These are phyloP conservation scores for Monosporozyma servazzii DNA, from an alignment of 805 yeast species.

Conservation along the genomic window DNA sequence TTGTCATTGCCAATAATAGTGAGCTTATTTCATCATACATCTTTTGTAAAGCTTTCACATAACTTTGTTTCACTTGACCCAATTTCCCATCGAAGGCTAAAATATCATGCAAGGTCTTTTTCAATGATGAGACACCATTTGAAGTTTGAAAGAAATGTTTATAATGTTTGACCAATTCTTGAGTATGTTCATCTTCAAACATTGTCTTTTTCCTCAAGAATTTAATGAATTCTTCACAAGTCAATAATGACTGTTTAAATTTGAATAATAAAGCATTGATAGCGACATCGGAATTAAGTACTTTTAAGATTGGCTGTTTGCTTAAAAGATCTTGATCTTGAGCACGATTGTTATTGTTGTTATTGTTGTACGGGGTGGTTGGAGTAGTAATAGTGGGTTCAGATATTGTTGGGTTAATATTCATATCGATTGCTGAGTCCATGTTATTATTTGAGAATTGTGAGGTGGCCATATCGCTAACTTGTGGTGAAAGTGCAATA, in stretches of 20 bases:
- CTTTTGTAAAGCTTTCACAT: slow-evolving; percentile 66
- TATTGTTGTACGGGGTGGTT: background rate
- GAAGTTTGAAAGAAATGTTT: slow-evolving; percentile 32
- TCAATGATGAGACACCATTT: slow-evolving; percentile 39
- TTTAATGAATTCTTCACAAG: slow-evolving; percentile 78
- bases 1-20: slow-evolving; percentile 57
- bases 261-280: slow-evolving; percentile 63
- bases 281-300: slow-evolving; percentile 64
- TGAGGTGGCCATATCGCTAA: background rate
- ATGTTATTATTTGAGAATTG: background rate
- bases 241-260: slow-evolving; percentile 67
- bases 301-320: slow-evolving; percentile 41
- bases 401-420: background rate
- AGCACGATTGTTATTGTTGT: background rate
- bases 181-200: slow-evolving; percentile 69
- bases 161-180: slow-evolving; percentile 65
- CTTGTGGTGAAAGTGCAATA: background rate
- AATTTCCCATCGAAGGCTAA: slow-evolving; percentile 72
- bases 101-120: slow-evolving; percentile 54
- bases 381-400: background rate
- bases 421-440: background rate
- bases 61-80: slow-evolving; percentile 61
- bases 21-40: slow-evolving; percentile 82
- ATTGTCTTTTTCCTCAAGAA: slow-evolving; percentile 70
- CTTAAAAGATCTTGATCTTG: slow-evolving; percentile 29